phyloP scores from a whole-genome alignment of 192 early-diverging fungal genomes.

The Gonapodya sp. region DNA sequence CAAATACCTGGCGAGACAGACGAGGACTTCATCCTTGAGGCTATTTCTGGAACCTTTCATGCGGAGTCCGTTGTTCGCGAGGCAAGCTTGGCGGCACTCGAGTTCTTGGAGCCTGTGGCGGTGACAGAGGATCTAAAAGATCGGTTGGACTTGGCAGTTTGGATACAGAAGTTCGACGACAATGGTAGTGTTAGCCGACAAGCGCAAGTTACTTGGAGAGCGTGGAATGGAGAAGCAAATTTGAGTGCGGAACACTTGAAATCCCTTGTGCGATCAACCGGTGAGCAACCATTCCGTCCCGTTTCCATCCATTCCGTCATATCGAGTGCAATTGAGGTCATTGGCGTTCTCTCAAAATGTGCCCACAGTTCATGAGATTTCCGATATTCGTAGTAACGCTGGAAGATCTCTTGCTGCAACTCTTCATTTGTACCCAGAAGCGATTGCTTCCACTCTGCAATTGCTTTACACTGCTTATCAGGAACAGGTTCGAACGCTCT shows the following conservation, averaged over 20 bases:
- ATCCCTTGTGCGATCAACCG: slow-evolving; percentile 19
- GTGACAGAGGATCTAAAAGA: slow-evolving; percentile 29
- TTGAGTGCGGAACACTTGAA: slow-evolving; percentile 14
- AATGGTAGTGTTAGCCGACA: slow-evolving; percentile 40
- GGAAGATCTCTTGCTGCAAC: slow-evolving; percentile 53
- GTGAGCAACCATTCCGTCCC: slow-evolving; percentile 23
- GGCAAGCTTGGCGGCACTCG: slow-evolving; percentile 30
- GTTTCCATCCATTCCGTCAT: slow-evolving; percentile 12
- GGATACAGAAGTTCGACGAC: slow-evolving; percentile 57
- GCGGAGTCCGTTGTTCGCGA: slow-evolving; percentile 57
- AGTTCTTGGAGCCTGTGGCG: slow-evolving; percentile 45
- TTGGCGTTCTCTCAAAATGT: too few relatives aligned
- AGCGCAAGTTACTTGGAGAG: slow-evolving; percentile 53
- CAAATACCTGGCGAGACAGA: slow-evolving; percentile 38
- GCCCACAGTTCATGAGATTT: slow-evolving; percentile 31
- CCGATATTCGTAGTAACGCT: slow-evolving; percentile 49
- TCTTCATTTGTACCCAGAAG: slow-evolving; percentile 44
- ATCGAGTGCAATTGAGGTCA: too few relatives aligned
- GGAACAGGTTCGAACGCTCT: slow-evolving; percentile 28
- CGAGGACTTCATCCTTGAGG: slow-evolving; percentile 38
- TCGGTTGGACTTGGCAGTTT: slow-evolving; percentile 56
- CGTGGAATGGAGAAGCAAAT: slow-evolving; percentile 22
- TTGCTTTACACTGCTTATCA: slow-evolving; percentile 51
- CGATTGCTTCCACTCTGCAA: slow-evolving; percentile 35
- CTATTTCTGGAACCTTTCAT: slow-evolving; percentile 56